A percentile compares a stretch with the other conserved stretches of the same genome.
Evolutionary conservation across 2,329 filamentous ascomycete genomes (phyloP).

Genomic region (Thelonectria rubi): DNA sequence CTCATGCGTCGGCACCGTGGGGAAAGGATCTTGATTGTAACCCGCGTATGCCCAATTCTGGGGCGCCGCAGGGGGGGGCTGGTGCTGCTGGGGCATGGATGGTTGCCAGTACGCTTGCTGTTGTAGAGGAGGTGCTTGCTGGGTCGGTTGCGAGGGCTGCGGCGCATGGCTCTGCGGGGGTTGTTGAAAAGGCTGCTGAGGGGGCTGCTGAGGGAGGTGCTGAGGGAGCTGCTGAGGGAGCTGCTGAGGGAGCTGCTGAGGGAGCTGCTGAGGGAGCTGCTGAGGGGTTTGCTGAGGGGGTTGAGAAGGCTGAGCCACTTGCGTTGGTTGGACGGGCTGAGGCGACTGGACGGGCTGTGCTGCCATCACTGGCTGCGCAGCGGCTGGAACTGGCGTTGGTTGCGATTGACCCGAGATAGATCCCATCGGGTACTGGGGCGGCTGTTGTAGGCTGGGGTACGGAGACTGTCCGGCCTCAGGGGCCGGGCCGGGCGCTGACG

Average conservation of each 20-base stretch:
- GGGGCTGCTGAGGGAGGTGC: too few species aligned
- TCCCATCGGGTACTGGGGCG: slow-evolving; percentile 55
- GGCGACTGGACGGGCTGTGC: slow-evolving; percentile 35
- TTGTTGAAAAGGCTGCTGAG: slow-evolving; percentile 21
- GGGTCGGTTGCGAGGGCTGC: slow-evolving; percentile 49
- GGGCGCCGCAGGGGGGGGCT: slow-evolving; percentile 46
- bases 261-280: not conserved
- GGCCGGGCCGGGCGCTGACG: slow-evolving; percentile 50
- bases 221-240: too few species aligned
- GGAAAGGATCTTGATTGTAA: slow-evolving; percentile 70
- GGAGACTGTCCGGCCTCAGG: slow-evolving; percentile 58
- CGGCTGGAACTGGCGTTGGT: slow-evolving; percentile 44
- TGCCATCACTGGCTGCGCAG: slow-evolving; percentile 38
- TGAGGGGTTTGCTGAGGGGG: slow-evolving; percentile 40
- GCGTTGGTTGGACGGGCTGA: slow-evolving; percentile 41
- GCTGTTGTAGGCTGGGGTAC: slow-evolving; percentile 62
- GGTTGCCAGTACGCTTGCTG: slow-evolving; percentile 51
- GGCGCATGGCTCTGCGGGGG: slow-evolving; percentile 40
- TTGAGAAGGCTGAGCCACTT: slow-evolving; percentile 38
- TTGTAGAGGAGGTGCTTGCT: slow-evolving; percentile 43
- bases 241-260: too few species aligned
- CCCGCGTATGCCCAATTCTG: slow-evolving; percentile 57
- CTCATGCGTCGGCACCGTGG: slow-evolving; percentile 63
- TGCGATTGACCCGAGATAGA: slow-evolving; percentile 50
- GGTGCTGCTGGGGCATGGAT: slow-evolving; percentile 45